phyloP scores from a whole-genome alignment of 2,329 filamentous ascomycete genomes.

The Ceratocystis harringtonii region DNA sequence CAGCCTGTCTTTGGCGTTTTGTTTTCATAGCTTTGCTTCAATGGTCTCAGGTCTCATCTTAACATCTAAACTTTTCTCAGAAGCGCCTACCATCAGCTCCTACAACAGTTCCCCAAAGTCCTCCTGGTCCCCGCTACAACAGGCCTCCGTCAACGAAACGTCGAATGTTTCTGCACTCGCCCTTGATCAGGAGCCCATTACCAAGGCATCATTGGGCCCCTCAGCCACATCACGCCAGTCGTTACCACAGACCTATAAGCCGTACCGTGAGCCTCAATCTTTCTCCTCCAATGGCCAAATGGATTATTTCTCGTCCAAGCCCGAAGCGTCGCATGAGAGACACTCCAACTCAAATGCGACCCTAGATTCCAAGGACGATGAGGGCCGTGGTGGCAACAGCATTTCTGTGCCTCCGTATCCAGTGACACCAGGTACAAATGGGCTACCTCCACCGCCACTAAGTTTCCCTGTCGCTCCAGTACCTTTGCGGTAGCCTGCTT shows the following conservation, averaged over 20 bases:
- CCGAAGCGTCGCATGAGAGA: constrained; percentile 2
- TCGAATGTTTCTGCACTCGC: neutral
- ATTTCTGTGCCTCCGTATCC: constrained; percentile 14
- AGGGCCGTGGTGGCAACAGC: neutral
- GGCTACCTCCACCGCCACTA: constrained; percentile 15
- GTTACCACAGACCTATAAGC: constrained; percentile 15
- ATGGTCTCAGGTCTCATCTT: constrained; percentile 1
- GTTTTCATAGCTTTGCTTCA: neutral
- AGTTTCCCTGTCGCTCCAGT: constrained; percentile 7
- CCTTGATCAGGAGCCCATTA: constrained; percentile 2
- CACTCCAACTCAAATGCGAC: neutral
- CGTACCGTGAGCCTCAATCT: constrained; percentile 13
- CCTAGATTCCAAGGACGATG: neutral
- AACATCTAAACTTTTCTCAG: constrained; percentile 9
- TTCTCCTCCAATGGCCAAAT: constrained; percentile 7
- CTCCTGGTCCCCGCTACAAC: neutral
- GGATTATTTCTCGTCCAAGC: constrained; percentile 13
- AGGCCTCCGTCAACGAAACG: neutral
- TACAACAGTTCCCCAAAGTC: neutral
- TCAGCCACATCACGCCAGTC: constrained; percentile 5
- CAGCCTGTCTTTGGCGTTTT: neutral
- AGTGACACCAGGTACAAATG: constrained; percentile 14
- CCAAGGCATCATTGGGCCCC: neutral
- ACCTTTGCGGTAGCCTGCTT: neutral
- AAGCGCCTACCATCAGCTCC: constrained; percentile 11